These are phyloP conservation scores for Trichophyton schoenleinii DNA, from an alignment of 2,329 filamentous ascomycete genomes.

Conservation along the genomic window DNA sequence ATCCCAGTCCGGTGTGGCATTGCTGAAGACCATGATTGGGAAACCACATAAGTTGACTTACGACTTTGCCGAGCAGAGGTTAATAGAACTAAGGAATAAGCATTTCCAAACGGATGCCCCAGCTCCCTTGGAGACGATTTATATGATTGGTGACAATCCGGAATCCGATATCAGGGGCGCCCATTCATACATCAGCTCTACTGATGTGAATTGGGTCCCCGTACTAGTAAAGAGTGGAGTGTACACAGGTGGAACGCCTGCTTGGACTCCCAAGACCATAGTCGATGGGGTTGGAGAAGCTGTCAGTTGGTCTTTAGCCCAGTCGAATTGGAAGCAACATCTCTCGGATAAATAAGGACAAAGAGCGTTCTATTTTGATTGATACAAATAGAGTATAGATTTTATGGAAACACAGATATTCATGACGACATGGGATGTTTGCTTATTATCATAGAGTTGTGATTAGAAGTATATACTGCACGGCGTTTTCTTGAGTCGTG, in stretches of 20 bases:
- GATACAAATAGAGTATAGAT: neutral
- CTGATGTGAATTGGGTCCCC: constrained; percentile 62
- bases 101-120: constrained; percentile 30
- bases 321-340: constrained; percentile 30
- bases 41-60: constrained; percentile 74
- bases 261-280: constrained; percentile 50
- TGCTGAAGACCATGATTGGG: constrained; percentile 59
- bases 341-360: neutral
- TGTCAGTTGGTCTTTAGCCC: constrained; percentile 61
- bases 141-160: constrained; percentile 88
- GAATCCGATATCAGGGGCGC: constrained; percentile 84
- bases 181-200: constrained; percentile 56
- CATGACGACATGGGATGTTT: neutral
- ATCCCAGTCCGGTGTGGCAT: constrained; percentile 37
- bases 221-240: constrained; percentile 73
- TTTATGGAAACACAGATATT: neutral
- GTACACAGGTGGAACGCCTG: constrained; percentile 47
- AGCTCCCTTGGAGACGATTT: constrained; percentile 56
- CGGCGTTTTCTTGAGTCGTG: too few species aligned
- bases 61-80: constrained; percentile 64
- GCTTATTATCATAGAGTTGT: too few species aligned
- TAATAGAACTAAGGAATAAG: constrained; percentile 48
- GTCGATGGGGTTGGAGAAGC: constrained; percentile 64
- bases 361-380: neutral
- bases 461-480: too few species aligned